These are phyloP conservation scores for Rhizophagus clarus DNA, from an alignment of 192 early-diverging fungal genomes.

Conservation along the genomic window DNA sequence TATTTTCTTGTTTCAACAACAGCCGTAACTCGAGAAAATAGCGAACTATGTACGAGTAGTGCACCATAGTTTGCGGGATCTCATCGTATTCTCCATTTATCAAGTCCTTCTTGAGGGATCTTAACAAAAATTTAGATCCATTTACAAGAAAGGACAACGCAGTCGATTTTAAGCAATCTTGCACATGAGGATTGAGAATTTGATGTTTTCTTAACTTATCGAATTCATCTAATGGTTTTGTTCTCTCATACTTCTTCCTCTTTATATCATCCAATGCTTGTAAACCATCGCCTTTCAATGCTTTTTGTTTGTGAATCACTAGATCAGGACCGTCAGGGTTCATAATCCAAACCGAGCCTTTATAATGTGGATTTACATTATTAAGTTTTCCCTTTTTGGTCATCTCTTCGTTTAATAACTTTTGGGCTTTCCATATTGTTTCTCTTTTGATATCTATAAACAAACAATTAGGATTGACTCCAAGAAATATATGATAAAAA, in stretches of 20 bases:
- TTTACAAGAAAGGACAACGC: neutral
- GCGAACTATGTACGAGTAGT: neutral
- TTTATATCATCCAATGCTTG: neutral
- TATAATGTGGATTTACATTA: neutral
- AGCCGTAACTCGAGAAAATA: neutral
- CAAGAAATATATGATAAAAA: neutral
- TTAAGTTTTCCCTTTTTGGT: neutral
- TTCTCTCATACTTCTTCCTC: neutral
- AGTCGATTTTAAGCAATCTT: neutral
- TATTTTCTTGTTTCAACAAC: neutral
- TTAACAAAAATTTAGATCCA: neutral
- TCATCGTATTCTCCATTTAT: neutral
- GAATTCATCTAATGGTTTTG: neutral
- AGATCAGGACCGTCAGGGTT: neutral
- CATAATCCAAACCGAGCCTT: neutral
- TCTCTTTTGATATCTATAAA: neutral
- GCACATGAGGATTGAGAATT: neutral
- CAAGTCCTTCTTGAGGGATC: neutral
- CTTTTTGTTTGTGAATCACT: neutral
- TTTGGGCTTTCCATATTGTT: neutral
- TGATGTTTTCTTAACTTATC: neutral
- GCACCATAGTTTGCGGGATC: neutral
- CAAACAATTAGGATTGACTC: neutral
- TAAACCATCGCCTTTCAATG: neutral
- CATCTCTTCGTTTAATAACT: neutral